Conservation (phyloP, 495 filamentous ascomycete species). For the Echria macrotheca region DNA sequence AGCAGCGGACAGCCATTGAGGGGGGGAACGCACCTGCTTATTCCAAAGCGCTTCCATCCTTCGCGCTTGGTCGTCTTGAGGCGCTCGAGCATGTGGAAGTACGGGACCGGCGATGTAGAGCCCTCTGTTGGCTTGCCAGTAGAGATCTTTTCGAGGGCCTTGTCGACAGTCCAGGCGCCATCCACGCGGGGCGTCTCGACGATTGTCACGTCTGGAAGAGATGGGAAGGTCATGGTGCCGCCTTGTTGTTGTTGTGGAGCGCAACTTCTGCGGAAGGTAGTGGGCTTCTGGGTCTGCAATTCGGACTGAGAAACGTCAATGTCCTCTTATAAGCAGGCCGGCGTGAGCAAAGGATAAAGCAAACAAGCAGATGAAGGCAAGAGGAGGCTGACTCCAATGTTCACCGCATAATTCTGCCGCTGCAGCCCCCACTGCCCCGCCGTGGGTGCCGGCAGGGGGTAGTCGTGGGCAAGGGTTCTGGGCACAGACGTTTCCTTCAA, state of each 20-base stretch:
- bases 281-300: too few species aligned
- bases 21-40: conserved; percentile 46
- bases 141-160: conserved; percentile 39
- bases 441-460: too few species aligned
- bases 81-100: conserved; percentile 88
- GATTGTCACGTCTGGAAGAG: conserved; percentile 20
- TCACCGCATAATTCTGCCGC: background rate
- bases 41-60: conserved; percentile 86
- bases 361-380: background rate
- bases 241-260: background rate
- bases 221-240: background rate
- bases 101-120: conserved; percentile 71
- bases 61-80: conserved; percentile 94
- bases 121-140: conserved; percentile 48
- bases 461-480: too few species aligned
- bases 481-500: too few species aligned
- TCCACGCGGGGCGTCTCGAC: conserved; percentile 31
- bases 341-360: background rate
- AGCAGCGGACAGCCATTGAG: too few species aligned
- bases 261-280: too few species aligned
- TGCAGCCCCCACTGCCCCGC: background rate
- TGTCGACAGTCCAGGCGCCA: conserved; percentile 47
- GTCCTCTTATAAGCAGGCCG: background rate
- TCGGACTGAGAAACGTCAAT: too few species aligned
- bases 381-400: background rate